These are phyloP conservation scores for Petunia hybrid DNA, from an alignment of 305 asterid genomes.

Conservation along the genomic window DNA sequence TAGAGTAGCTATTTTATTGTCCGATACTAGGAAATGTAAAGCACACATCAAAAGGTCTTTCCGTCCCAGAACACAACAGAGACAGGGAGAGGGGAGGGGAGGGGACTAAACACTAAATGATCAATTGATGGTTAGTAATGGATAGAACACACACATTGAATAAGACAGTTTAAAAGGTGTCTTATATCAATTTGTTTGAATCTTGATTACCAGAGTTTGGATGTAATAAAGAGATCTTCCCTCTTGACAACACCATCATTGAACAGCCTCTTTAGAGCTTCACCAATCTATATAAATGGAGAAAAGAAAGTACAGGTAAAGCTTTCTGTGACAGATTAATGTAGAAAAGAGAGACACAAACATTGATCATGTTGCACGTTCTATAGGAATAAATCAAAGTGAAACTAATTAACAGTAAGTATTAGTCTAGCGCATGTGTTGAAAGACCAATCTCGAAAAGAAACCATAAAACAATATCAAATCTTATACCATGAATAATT, in stretches of 20 bases:
- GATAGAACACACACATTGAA: too few species aligned
- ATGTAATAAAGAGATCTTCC: conserved; percentile 80
- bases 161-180: background rate
- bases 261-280: conserved; percentile 63
- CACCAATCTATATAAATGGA: conserved; percentile 39
- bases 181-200: background rate
- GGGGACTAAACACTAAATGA: too few species aligned
- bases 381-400: background rate
- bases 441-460: background rate
- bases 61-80: too few species aligned
- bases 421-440: background rate
- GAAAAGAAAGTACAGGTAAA: background rate
- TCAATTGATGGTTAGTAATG: too few species aligned
- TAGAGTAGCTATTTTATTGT: too few species aligned
- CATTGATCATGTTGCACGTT: background rate
- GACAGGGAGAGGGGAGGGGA: too few species aligned
- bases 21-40: too few species aligned
- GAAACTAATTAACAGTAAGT: background rate
- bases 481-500: too few species aligned
- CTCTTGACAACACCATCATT: conserved; percentile 76
- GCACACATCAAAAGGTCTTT: too few species aligned
- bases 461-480: background rate
- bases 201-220: conserved; percentile 80
- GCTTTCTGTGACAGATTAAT: background rate
- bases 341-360: background rate